These are phyloP conservation scores for Hypomyces rosellus DNA, from an alignment of 2,329 filamentous ascomycete species.

Conservation along the genomic window DNA sequence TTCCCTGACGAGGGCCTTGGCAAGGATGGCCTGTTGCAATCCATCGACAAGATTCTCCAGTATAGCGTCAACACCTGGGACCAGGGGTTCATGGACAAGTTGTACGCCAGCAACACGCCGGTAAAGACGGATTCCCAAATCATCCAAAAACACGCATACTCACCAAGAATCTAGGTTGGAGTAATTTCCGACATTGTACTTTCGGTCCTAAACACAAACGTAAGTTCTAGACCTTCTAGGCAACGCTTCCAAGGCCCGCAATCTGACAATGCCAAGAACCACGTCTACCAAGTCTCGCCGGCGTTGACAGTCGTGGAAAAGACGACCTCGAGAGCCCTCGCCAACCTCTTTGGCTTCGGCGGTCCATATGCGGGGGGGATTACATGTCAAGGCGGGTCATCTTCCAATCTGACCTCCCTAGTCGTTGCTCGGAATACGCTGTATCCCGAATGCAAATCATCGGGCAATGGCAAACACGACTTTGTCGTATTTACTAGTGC, in stretches of 20 bases:
- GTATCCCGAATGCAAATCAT: conserved; percentile 68
- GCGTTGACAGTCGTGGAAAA: conserved; percentile 86
- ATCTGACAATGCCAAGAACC: conserved; percentile 44
- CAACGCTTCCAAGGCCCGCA: background rate
- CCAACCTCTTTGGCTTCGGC: conserved; percentile 67
- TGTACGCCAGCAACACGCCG: conserved; percentile 86
- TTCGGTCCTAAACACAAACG: conserved; percentile 84
- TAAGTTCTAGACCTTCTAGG: conserved; percentile 29
- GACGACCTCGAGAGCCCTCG: conserved; percentile 65
- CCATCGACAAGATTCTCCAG: conserved; percentile 63
- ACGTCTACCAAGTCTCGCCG: conserved; percentile 91
- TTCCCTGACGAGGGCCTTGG: conserved; percentile 55
- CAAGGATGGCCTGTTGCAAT: conserved; percentile 67
- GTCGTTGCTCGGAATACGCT: conserved; percentile 83
- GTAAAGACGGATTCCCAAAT: conserved; percentile 33
- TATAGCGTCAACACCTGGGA: conserved; percentile 99
- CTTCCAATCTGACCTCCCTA: conserved; percentile 79
- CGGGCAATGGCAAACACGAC: conserved; percentile 57
- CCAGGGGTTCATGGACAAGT: conserved; percentile 91
- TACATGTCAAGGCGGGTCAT: conserved; percentile 73
- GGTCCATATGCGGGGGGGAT: conserved; percentile 68
- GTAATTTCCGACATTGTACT: conserved; percentile 80
- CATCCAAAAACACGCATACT: background rate
- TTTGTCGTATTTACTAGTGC: conserved; percentile 84
- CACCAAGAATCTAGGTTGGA: conserved; percentile 52